phyloP scores from a whole-genome alignment of 176 grass and related monocot species.

The Bolboschoenus planiculmis region DNA sequence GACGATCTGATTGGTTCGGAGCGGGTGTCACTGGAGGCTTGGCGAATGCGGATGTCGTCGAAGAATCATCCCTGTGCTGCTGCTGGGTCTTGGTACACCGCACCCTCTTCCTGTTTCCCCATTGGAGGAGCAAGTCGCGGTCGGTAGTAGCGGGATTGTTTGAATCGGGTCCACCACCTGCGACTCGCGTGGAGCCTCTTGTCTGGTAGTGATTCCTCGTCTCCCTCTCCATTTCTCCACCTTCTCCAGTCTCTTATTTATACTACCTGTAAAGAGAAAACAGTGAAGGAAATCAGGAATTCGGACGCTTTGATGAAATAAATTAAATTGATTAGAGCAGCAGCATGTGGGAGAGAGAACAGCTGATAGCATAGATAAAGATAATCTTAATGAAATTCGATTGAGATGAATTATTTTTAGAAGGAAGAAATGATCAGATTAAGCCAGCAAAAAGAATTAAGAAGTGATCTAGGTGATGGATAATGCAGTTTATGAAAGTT shows the following conservation, averaged over 20 bases:
- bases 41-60: constrained; percentile 30
- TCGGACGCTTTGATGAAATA: neutral
- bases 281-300: neutral
- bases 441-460: neutral
- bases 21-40: constrained; percentile 47
- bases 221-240: constrained; percentile 53
- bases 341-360: neutral
- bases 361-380: neutral
- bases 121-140: constrained; percentile 70
- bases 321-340: neutral
- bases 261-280: neutral
- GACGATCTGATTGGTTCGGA: constrained; percentile 4
- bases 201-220: constrained; percentile 80
- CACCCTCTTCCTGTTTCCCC: constrained; percentile 80
- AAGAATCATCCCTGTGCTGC: constrained; percentile 53
- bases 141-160: constrained; percentile 24
- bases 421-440: neutral
- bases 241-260: neutral
- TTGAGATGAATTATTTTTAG: neutral
- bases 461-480: neutral
- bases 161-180: constrained; percentile 24
- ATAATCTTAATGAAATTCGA: neutral
- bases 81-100: constrained; percentile 71
- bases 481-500: neutral
- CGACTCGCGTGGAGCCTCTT: constrained; percentile 45